Conservation (phyloP, 2,329 filamentous ascomycete species). For the Hypoxylon sp. region DNA sequence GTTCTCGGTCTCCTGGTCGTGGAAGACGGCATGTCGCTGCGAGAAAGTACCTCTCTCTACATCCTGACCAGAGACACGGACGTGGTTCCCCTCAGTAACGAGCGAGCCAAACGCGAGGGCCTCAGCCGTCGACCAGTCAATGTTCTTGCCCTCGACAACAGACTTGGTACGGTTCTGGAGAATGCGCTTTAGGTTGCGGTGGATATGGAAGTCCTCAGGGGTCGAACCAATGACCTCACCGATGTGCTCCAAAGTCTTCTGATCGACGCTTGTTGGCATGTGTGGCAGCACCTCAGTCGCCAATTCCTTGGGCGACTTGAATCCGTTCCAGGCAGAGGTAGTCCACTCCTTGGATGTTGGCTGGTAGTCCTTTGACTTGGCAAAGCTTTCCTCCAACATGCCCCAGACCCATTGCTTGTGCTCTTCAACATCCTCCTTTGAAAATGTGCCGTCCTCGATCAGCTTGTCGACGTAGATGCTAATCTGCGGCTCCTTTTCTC, state of each 20-base stretch:
- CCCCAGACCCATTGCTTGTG: slow-evolving; percentile 99
- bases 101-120: slow-evolving; percentile 93
- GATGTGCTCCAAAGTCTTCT: slow-evolving; percentile 79
- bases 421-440: slow-evolving; percentile 96
- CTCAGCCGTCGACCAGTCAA: slow-evolving; percentile 97
- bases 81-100: slow-evolving; percentile 92
- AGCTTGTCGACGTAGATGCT: slow-evolving; percentile 93
- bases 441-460: slow-evolving; percentile 91
- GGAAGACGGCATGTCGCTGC: slow-evolving; percentile 94
- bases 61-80: slow-evolving; percentile 97
- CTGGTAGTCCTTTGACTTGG: slow-evolving; percentile 96
- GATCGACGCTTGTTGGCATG: slow-evolving; percentile 82
- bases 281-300: slow-evolving; percentile 94
- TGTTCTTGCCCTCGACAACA: slow-evolving; percentile 88
- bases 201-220: slow-evolving; percentile 86
- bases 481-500: slow-evolving; percentile 82
- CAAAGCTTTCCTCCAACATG: slow-evolving; percentile 97
- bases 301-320: slow-evolving; percentile 98
- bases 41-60: slow-evolving; percentile 99
- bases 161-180: slow-evolving; percentile 89
- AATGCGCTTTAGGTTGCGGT: slow-evolving; percentile 98
- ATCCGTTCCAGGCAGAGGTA: slow-evolving; percentile 98
- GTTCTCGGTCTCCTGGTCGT: slow-evolving; percentile 93
- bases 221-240: slow-evolving; percentile 79
- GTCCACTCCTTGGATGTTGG: slow-evolving; percentile 98